These are phyloP conservation scores for Ophioceras dolichostomum DNA, from an alignment of 2,329 filamentous ascomycete genomes.

Conservation along the genomic window DNA sequence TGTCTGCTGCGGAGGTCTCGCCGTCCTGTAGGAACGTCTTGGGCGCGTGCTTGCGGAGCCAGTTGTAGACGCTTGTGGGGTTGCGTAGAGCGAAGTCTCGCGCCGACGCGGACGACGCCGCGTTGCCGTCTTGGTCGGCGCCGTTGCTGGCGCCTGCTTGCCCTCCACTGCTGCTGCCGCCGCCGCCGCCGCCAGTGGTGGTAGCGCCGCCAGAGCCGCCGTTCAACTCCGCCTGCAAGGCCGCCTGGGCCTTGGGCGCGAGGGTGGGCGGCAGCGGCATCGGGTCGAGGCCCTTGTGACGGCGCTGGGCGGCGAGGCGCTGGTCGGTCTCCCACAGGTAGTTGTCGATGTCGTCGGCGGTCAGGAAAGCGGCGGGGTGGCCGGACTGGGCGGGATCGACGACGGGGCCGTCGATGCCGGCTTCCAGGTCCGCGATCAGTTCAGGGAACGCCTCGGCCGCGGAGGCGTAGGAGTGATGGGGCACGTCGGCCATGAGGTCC, in stretches of 20 bases:
- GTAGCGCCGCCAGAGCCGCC: conserved; percentile 1
- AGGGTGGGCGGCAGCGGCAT: conserved; percentile 31
- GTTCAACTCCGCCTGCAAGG: conserved; percentile 13
- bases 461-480: conserved; percentile 36
- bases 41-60: conserved; percentile 76
- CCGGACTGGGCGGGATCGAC: conserved; percentile 34
- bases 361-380: conserved; percentile 54
- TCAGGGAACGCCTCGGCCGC: conserved; percentile 53
- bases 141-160: conserved; percentile 21
- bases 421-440: conserved; percentile 33
- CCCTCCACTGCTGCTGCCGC: conserved; percentile 24
- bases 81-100: conserved; percentile 53
- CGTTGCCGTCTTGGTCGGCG: conserved; percentile 4
- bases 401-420: conserved; percentile 20
- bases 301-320: conserved; percentile 28
- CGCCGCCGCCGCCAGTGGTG: conserved; percentile 14
- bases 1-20: conserved; percentile 31
- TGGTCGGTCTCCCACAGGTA: conserved; percentile 56
- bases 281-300: conserved; percentile 14
- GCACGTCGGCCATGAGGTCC: conserved; percentile 37
- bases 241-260: conserved; percentile 32
- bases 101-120: conserved; percentile 20
- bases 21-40: conserved; percentile 76
- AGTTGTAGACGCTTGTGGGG: conserved; percentile 88
- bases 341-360: conserved; percentile 59